Base-by-base conservation (phyloP, 352 stramenopile species). In the Phytophthora multivora region DNA sequence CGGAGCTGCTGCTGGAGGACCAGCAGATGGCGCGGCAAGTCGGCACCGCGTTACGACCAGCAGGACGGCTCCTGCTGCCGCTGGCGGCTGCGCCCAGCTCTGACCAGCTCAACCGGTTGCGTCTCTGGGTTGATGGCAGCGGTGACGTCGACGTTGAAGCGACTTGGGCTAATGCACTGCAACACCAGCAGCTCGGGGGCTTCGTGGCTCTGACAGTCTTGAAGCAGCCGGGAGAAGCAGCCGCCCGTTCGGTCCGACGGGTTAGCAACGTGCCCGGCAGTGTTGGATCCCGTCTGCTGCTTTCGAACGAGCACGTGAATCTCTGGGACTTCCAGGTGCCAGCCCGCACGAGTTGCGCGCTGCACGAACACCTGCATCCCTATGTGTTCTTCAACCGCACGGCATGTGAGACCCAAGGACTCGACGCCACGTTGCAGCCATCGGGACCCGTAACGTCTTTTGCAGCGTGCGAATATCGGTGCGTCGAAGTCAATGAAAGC, bases 321-420 rank as follows among this genome's bases (percentile, higher is more conserved):
- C 31, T 81, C 18, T 81, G 73, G 73, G 70, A 81, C 36, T 81
- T 81, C 35, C 42, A 51, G 15, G 66, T 81, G 16, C 56, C 55
- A n/a, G 30, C 66, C 2, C 36, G 47, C 6, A 16, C 23, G n/a
- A 75, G 51, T 15, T 81, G 70, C 33, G 66, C 66, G 18, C 25
- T 81, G 50, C 73, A 81, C 25, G 66, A 81, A 19, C 70, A 81
- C 45, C 21, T 75, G 31, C 16, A 72, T 15, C 70, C 73, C 30
- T 79, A 81, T 35, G 31, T 81, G 21, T 81, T 81, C 46, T 68
- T 81, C 31, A 81, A 81, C 40, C 73, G 73, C 18, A 63, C 63
- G 36, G 54, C 52, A 2, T 73, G 70, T 33, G 30, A 64, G 40
- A 81, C 63, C 13, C 55, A 48, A 40, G 70, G 60, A 42, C 31